phyloP scores from a whole-genome alignment of 345 rosid species.

The Passiflora organensis region DNA sequence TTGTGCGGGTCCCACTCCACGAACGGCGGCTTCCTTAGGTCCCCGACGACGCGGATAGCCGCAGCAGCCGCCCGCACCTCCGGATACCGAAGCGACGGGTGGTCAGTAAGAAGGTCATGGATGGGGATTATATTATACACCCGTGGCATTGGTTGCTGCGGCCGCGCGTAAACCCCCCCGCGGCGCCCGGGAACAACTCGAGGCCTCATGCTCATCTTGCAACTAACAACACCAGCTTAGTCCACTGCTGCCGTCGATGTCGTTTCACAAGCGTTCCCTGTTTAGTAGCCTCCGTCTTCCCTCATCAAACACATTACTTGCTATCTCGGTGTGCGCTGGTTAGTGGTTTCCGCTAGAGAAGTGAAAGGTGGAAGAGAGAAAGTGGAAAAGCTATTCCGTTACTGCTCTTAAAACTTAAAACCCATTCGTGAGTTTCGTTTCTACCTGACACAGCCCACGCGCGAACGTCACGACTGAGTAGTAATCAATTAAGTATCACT shows the following conservation, averaged over 20 bases:
- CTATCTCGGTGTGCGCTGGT: not conserved
- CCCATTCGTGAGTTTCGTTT: too few species aligned
- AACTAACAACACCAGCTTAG: too few species aligned
- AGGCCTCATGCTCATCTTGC: slow-evolving; percentile 28
- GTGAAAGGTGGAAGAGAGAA: too few species aligned
- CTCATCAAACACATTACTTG: not conserved
- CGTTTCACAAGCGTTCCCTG: too few species aligned
- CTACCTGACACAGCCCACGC: too few species aligned
- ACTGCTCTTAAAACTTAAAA: too few species aligned
- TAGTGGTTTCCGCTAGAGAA: not conserved
- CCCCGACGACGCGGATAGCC: slow-evolving; percentile 48
- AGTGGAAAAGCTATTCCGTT: too few species aligned
- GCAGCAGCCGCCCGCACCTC: slow-evolving; percentile 72
- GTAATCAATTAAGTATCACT: too few species aligned
- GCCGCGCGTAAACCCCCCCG: slow-evolving; percentile 21
- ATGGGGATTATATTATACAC: slow-evolving; percentile 76
- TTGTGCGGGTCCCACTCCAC: slow-evolving; percentile 31
- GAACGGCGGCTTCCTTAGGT: slow-evolving; percentile 61
- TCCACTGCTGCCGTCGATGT: too few species aligned
- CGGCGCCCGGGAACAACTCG: slow-evolving; percentile 25
- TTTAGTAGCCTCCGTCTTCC: too few species aligned
- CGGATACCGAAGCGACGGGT: slow-evolving; percentile 67
- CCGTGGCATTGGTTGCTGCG: slow-evolving; percentile 19
- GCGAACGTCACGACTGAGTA: too few species aligned
- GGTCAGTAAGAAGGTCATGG: slow-evolving; percentile 58